Evolutionary conservation across 2,329 filamentous ascomycete species (phyloP), one percentile per base, ranked within the genome.

Genomic region (Aspergillus versicolor): DNA sequence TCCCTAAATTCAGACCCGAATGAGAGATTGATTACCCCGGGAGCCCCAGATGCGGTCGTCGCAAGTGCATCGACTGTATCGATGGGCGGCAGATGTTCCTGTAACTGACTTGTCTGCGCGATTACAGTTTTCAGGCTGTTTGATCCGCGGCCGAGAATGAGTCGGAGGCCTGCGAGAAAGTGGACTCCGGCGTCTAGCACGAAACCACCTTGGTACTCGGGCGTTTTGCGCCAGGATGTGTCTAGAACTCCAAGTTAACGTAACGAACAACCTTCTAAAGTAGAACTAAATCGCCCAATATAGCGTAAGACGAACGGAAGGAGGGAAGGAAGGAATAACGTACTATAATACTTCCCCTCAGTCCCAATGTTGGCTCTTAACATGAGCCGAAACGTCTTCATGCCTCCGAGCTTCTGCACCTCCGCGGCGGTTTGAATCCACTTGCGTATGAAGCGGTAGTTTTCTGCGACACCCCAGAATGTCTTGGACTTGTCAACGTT

Each of bases 141-240:
- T 5, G 75, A 66, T 1, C 70, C 57, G 41, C 51, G 42, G 4
- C 79, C 73, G 4, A 85, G 69, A 55, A 85, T 65, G 41, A 81
- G 61, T 21, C 84, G 73, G 38, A 82, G 74, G 2, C 72, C 81
- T 24, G 83, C 83, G 32, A 82, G 68, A 57, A 80, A 80, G 62
- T 86, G 84, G 15, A 86, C 79, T 2, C 84, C 83, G 3, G 80
- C 83, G 57, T 86, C 84, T 2, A 86, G 75, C 45, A 86, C 62
- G 59, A 85, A 85, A 1, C 84, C 84, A 19, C 83, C 84, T 65
- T 85, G 82, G 63, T 85, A 80, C 32, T 76, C 75, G 0, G 83
- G 82, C 15, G 65, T 75, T 67, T 84, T 84, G 40, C 83, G 79
- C 83, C 83, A 86, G 17, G 74, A 69, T 1, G 82, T 83, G 63